These are phyloP conservation scores for Pharnaceum exiguum DNA, from an alignment of 148 eudicot species.

Conservation along the genomic window DNA sequence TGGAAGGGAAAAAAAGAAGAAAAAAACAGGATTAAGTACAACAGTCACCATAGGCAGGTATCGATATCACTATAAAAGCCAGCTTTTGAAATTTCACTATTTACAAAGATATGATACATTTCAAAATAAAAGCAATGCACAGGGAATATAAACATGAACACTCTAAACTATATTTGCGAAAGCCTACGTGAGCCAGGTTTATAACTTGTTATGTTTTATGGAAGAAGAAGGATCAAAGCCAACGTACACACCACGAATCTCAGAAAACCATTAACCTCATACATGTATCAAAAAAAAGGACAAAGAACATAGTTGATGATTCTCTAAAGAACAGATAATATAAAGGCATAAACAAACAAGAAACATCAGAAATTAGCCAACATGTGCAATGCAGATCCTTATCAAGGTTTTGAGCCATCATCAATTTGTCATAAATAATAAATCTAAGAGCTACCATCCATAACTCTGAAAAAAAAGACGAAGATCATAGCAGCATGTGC, in stretches of 20 bases:
- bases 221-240: background rate
- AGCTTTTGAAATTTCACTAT: background rate
- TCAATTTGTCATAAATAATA: no score
- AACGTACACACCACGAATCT: background rate
- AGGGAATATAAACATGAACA: no score
- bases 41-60: background rate
- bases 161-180: no score
- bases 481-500: background rate
- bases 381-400: no score
- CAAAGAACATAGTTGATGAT: background rate
- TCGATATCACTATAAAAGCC: background rate
- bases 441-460: no score
- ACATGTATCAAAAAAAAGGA: background rate
- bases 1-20: background rate
- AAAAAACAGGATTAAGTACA: background rate
- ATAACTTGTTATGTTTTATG: background rate
- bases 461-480: no score
- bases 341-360: background rate
- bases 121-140: no score
- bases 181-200: background rate
- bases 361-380: no score
- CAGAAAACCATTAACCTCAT: background rate
- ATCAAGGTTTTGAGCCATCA: no score
- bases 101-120: no score
- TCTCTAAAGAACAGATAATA: background rate